A percentile compares a stretch with the other conserved stretches of the same genome.
phyloP scores from a whole-genome alignment of 441 rosid genomes.

The Gossypium gossypioides region DNA sequence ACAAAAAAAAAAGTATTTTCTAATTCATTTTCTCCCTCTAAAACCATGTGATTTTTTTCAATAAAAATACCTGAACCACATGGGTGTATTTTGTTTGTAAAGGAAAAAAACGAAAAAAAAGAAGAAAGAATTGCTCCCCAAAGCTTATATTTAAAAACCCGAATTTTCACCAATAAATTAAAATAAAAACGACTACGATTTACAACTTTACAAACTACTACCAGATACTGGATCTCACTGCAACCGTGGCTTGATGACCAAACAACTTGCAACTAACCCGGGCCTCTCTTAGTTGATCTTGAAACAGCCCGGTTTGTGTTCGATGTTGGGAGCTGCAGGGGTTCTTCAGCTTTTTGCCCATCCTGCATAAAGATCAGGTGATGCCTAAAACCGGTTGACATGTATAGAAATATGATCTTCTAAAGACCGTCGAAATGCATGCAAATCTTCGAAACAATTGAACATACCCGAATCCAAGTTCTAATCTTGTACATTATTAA shows the following conservation, averaged over 20 bases:
- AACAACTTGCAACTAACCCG: slow-evolving; percentile 53
- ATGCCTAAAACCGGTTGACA: neutral
- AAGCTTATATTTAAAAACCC: slow-evolving; percentile 24
- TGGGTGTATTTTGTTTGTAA: slow-evolving; percentile 26
- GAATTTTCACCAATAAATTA: slow-evolving; percentile 28
- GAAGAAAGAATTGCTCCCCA: slow-evolving; percentile 10
- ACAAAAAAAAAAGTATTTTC: slow-evolving; percentile 24
- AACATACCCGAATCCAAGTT: neutral
- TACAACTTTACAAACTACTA: slow-evolving; percentile 54
- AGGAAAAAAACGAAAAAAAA: slow-evolving; percentile 7
- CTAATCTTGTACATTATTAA: neutral
- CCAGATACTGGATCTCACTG: slow-evolving; percentile 21
- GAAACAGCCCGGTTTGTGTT: slow-evolving; percentile 50
- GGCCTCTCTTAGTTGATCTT: slow-evolving; percentile 67
- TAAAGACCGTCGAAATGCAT: neutral
- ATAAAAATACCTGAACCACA: slow-evolving; percentile 56
- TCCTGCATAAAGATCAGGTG: slow-evolving; percentile 32
- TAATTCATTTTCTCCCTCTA: slow-evolving; percentile 27
- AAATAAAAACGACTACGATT: slow-evolving; percentile 32
- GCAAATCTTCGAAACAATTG: neutral
- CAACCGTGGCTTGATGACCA: slow-evolving; percentile 8
- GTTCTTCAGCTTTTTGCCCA: slow-evolving; percentile 52
- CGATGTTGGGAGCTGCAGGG: slow-evolving; percentile 25
- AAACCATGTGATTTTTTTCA: slow-evolving; percentile 44
- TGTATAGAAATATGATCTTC: neutral